Percentiles rank a stretch among this genome's conserved stretches.
phyloP scores from a whole-genome alignment of 2,329 filamentous ascomycete genomes.

The Phyllosticta capitalensis region DNA sequence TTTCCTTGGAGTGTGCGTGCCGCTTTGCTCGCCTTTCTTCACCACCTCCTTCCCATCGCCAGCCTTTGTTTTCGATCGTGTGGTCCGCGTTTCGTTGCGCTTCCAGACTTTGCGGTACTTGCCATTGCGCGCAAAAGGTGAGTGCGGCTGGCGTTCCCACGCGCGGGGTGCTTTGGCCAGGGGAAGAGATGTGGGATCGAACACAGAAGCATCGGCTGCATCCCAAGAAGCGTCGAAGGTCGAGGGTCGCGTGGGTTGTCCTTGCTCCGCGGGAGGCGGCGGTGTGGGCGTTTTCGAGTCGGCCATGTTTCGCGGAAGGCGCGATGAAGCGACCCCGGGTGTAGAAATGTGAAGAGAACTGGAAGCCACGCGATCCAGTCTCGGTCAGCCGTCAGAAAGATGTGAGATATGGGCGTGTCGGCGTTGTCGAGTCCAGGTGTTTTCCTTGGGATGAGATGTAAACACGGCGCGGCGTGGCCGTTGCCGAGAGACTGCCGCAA shows the following conservation, averaged over 20 bases:
- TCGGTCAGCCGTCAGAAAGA: neutral
- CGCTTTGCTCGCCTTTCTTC: conserved; percentile 16
- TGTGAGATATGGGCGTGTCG: neutral
- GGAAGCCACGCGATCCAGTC: neutral
- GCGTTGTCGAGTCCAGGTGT: neutral
- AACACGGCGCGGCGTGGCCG: conserved; percentile 6
- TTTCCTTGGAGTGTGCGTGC: conserved; percentile 27
- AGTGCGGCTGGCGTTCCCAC: conserved; percentile 40
- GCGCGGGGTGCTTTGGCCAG: conserved; percentile 35
- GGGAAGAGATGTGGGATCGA: conserved; percentile 33
- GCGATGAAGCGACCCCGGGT: neutral
- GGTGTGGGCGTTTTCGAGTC: conserved; percentile 15
- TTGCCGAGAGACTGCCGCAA: neutral
- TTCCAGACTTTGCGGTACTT: conserved; percentile 41
- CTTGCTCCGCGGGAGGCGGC: conserved; percentile 4
- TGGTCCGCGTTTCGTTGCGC: conserved; percentile 26
- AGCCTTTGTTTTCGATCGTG: conserved; percentile 13
- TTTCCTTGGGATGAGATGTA: conserved; percentile 2
- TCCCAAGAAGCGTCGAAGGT: conserved; percentile 24
- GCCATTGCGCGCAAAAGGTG: conserved; percentile 27
- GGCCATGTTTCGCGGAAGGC: conserved; percentile 5
- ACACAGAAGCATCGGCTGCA: conserved; percentile 30
- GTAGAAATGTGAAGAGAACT: neutral
- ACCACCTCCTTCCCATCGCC: conserved; percentile 11
- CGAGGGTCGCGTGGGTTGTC: conserved; percentile 22